Base-by-base conservation (phyloP, 2,329 filamentous ascomycete genomes). In the Pseudogymnoascus sp. region DNA sequence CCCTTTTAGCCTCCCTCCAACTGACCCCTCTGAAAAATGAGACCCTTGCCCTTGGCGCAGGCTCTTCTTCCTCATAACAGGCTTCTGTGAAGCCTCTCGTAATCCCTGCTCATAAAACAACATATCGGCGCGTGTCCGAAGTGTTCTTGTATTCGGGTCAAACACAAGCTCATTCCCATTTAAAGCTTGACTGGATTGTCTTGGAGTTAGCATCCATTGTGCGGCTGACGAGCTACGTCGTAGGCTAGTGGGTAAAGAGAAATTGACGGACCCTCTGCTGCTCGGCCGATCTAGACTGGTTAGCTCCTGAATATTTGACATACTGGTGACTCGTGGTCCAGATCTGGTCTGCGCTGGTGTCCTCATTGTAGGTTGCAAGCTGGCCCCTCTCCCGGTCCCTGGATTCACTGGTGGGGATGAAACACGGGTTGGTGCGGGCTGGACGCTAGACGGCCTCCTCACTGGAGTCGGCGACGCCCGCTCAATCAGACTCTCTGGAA, bases 131-230 rank as follows among this genome's bases (percentile, higher is more conserved):
- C 72, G 77, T 2, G 79, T 76, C 3, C 86, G 75, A 76, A 85
- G 83, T 61, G 83, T 79, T 64, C 83, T 77, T 13, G 84, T 84
- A 65, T 86, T 85, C n/a, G 82, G 76, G 63, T 86, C 83, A 66
- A 84, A 84, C 52, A 87, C 79, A 69, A 88, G 65, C 30, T 74
- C 70, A 64, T 77, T 77, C 73, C 39, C 74, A 68, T 64, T 65
- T 30, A 66, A 64, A 59, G 63, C 63, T 45, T 68, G 66, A 59
- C 60, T 64, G 60, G 66, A 61, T 45, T 39, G 59, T 62, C 64
- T 65, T 62, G 63, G 34, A 63, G 69, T 71, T 71, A 71, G 69
- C 66, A 63, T 68, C 58, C 66, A 63, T 63, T 59, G 59, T 23
- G 65, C 39, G 62, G 67, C 66, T 62, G 69, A 71, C 28, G 45